phyloP scores from a whole-genome alignment of 208 protist species.

The Leishmania martiniquensis region DNA sequence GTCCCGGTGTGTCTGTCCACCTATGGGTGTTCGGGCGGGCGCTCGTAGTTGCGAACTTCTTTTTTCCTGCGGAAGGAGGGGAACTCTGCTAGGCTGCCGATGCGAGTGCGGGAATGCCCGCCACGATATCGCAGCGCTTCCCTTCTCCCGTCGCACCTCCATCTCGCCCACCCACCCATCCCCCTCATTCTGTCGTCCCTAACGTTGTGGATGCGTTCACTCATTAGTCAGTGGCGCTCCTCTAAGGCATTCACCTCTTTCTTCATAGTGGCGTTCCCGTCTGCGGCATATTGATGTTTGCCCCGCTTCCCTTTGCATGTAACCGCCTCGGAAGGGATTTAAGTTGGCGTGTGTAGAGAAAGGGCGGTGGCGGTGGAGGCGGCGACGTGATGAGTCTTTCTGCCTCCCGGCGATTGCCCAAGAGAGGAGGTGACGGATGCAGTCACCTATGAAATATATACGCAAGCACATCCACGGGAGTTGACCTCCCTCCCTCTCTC shows the following conservation, averaged over 20 bases:
- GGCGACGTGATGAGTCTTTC: no score
- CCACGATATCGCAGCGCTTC: no score
- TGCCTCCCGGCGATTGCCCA: no score
- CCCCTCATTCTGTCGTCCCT: neutral
- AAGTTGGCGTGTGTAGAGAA: no score
- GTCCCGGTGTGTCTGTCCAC: neutral
- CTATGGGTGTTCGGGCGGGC: neutral
- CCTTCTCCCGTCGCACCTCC: no score
- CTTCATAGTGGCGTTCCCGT: neutral
- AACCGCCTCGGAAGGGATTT: neutral
- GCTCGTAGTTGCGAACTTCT: neutral
- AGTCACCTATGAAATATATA: neutral
- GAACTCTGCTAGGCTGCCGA: no score
- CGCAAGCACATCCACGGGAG: neutral
- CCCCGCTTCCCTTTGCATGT: neutral
- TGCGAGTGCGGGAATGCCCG: no score
- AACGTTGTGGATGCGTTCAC: neutral
- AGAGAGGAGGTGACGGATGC: no score
- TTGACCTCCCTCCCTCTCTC: neutral
- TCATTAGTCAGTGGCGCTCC: neutral
- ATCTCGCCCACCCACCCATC: no score
- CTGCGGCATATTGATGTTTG: neutral
- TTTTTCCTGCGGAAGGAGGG: neutral
- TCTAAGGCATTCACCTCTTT: neutral
- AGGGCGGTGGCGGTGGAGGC: no score